Percentiles rank a stretch among this genome's conserved stretches.
These are phyloP conservation scores for Stereum hirsutum DNA, from an alignment of 1,284 basidiomycete species.

Conservation along the genomic window DNA sequence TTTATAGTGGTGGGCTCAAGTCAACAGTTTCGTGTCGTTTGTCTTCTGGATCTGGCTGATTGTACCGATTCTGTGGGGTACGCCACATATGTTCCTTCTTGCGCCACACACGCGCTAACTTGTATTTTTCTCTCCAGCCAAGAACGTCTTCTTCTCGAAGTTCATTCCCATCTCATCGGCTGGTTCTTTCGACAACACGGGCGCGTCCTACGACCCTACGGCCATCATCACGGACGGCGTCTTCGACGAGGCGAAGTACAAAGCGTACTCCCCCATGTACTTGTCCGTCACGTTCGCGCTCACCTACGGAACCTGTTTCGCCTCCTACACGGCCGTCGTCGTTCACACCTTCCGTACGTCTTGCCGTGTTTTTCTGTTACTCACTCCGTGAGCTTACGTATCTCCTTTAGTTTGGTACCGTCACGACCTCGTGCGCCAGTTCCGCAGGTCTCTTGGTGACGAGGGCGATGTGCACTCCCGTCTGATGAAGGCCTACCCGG, in stretches of 20 bases:
- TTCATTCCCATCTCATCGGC: constrained; percentile 66
- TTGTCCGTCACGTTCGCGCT: constrained; percentile 57
- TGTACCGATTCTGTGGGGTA: constrained; percentile 82
- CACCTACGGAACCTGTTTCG: constrained; percentile 70
- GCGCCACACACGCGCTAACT: too few relatives aligned
- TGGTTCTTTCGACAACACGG: constrained; percentile 61
- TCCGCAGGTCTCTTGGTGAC: constrained; percentile 53
- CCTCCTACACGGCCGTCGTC: constrained; percentile 60
- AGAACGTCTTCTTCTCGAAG: constrained; percentile 59
- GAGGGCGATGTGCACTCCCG: constrained; percentile 80
- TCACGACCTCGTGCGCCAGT: constrained; percentile 63
- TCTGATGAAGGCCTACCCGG: constrained; percentile 73
- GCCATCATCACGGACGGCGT: constrained; percentile 49
- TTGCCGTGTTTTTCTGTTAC: constrained; percentile 30
- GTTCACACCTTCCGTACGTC: constrained; percentile 69
- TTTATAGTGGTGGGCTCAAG: constrained; percentile 84
- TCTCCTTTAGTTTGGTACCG: constrained; percentile 69
- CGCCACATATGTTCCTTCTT: constrained; percentile 18
- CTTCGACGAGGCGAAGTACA: constrained; percentile 57
- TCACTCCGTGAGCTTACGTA: constrained; percentile 9
- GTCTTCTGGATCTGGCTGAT: constrained; percentile 76
- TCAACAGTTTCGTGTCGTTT: constrained; percentile 73
- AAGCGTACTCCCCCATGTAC: constrained; percentile 69
- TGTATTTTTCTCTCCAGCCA: constrained; percentile 33
- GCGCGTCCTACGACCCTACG: constrained; percentile 53